Base-by-base conservation (phyloP, 306 rosid species). In the Lathyrus aphaca region DNA sequence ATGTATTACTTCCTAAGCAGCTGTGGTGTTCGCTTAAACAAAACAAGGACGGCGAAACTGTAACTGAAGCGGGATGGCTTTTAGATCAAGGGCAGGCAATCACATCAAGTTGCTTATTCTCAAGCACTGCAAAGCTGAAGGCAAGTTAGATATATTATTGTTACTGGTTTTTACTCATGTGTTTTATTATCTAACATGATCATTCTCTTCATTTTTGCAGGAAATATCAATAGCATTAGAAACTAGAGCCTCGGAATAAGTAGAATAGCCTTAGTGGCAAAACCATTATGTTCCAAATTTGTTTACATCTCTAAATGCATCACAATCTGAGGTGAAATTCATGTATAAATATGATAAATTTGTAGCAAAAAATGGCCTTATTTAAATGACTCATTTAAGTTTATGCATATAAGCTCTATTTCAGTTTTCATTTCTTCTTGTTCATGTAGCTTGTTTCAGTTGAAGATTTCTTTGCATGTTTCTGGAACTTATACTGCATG, bases 51-150 rank as follows among this genome's bases (percentile, higher is more conserved):
- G 96, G 86, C 15, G 92, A 74, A 70, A 79, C 82, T 63, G 68
- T 54, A 53, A 78, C 89, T 59, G 97, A 89, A 80, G 96, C 86
- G 18, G 99, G 99, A 68, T 95, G 99, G 96, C 82, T 95, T 80
- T 75, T 86, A n/a, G 89, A 82, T 74, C 72, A 78, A 27, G 92
- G 89, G 27, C 81, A 50, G 62, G 91, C 91, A 69, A 82, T 95
- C 68, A 84, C 96, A 78, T 87, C 97, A 57, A 86, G 83, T 44
- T 86, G 90, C 89, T 77, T 82, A 67, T 91, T 95, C 82, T 87
- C 96, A 38, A 71, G 82, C 78, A 63, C 85, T 2, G 82, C 85
- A 39, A 76, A 60, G 69, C 68, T 83, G 27, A 81, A 95, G 99
- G 99, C 78, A 83, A 91, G 95, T 82, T 81, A 44, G 30, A 61